These are phyloP conservation scores for Boeremia exigua DNA, from an alignment of 2,329 filamentous ascomycete species.

Conservation along the genomic window DNA sequence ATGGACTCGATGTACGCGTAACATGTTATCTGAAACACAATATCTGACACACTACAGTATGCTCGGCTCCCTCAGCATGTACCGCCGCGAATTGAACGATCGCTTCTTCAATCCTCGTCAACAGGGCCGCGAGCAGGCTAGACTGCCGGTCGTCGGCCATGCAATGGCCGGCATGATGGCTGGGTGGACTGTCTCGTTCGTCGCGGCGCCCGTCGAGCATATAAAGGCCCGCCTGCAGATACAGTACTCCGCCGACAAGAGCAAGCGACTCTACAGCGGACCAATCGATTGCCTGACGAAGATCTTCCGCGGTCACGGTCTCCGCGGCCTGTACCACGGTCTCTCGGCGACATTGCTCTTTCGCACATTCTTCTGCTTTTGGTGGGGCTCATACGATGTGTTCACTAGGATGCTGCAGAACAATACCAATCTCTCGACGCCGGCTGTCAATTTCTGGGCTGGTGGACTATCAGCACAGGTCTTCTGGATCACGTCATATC, in stretches of 20 bases:
- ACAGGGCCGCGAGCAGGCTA: conserved; percentile 49
- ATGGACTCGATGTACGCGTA: conserved; percentile 77
- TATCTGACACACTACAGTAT: conserved; percentile 58
- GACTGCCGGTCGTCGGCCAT: conserved; percentile 79
- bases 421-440: conserved; percentile 73
- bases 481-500: conserved; percentile 93
- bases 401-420: conserved; percentile 72
- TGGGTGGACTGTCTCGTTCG: conserved; percentile 85
- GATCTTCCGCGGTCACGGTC: conserved; percentile 66
- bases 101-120: conserved; percentile 72
- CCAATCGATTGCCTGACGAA: conserved; percentile 83
- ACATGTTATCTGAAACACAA: background rate
- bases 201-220: conserved; percentile 68
- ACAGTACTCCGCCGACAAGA: conserved; percentile 84
- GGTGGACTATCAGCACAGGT: conserved; percentile 91
- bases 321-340: conserved; percentile 84
- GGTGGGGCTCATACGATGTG: conserved; percentile 96
- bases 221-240: conserved; percentile 76
- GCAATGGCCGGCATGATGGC: conserved; percentile 87
- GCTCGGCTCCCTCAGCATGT: conserved; percentile 90
- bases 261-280: conserved; percentile 79
- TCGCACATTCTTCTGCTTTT: conserved; percentile 93
- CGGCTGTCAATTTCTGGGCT: conserved; percentile 95
- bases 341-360: conserved; percentile 85
- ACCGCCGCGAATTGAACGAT: conserved; percentile 82